Evolutionary conservation across 2,329 filamentous ascomycete species (phyloP).

Genomic region (Setomelanomma holmii): DNA sequence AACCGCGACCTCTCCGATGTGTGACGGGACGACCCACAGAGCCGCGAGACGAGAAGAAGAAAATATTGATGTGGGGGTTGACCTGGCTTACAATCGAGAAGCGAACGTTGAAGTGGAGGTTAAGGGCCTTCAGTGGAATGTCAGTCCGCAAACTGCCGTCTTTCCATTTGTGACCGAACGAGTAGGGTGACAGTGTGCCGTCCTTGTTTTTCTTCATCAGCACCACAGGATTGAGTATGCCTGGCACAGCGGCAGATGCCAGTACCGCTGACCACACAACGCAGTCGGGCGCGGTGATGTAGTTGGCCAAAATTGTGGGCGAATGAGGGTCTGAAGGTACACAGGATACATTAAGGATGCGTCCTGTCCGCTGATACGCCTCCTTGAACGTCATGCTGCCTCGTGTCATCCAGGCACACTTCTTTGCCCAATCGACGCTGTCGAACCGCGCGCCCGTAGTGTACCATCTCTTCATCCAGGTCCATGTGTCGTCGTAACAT

Average conservation of each 20-base stretch:
- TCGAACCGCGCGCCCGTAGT: slow-evolving; percentile 93
- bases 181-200: slow-evolving; percentile 83
- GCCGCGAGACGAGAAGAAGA: slow-evolving; percentile 96
- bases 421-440: slow-evolving; percentile 85
- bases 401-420: slow-evolving; percentile 86
- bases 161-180: slow-evolving; percentile 99
- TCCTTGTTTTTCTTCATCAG: slow-evolving; percentile 85
- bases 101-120: slow-evolving; percentile 97
- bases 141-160: slow-evolving; percentile 94
- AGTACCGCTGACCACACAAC: slow-evolving; percentile 98
- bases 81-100: slow-evolving; percentile 90
- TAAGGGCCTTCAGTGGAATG: slow-evolving; percentile 91
- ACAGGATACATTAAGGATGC: slow-evolving; percentile 94
- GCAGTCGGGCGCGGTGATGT: slow-evolving; percentile 92
- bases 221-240: slow-evolving; percentile 93
- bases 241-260: slow-evolving; percentile 92
- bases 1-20: slow-evolving; percentile 89
- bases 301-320: slow-evolving; percentile 90
- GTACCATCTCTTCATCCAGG: slow-evolving; percentile 88
- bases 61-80: slow-evolving; percentile 97
- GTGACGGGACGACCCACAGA: slow-evolving; percentile 92
- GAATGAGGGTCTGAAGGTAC: slow-evolving; percentile 96
- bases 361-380: slow-evolving; percentile 90
- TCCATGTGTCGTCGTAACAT: slow-evolving; percentile 77
- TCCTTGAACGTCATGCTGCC: slow-evolving; percentile 95